Evolutionary conservation across 2,329 filamentous ascomycete species (phyloP), one percentile per base, ranked within the genome.

Genomic region (Dothistroma septosporum): DNA sequence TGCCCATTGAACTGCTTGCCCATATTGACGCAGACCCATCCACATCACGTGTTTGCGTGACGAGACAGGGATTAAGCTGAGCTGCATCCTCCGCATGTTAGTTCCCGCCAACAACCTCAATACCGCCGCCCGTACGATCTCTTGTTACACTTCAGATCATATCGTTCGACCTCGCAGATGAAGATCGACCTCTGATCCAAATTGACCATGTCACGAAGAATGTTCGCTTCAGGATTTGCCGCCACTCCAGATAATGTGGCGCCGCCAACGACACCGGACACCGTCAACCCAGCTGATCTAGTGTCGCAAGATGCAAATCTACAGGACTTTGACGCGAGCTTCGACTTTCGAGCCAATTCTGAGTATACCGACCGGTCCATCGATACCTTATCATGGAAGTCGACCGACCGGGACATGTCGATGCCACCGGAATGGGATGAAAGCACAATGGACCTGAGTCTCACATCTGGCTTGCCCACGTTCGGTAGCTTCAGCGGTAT

Each of bases 261-360:
- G 24, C 52, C 41, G 35, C 37, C 37, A 47, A 16, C 14, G 16
- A 31, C 28, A 35, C 2, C 33, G 31, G 32, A 56, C 2, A 60
- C 58, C 4, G 58, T 60, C 9, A 56, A 60, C 52, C 58, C 58
- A 31, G 58, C 58, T 24, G 53, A 60, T 53, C 53, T 60, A 6
- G 32, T 49, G 8, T 21, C 55, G 4, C 47, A 10, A 21, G n/a
- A 53, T 1, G 11, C 24, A 24, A 16, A 28, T 28, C 11, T 6
- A 31, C 14, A 10, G 31, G 24, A 9, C 4, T 10, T n/a, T 35
- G 31, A 8, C 16, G 8, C 14, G n/a, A 24, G 12, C 50, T 21
- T 53, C 50, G 31, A 31, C 21, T 3, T 28, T 6, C 11, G 19
- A 7, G 19, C 24, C 22, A 21, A 28, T 50, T 21, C 19, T 48